Evolutionary conservation across 2,329 filamentous ascomycete genomes (phyloP).

Genomic region (Phyllosticta citriasiana): DNA sequence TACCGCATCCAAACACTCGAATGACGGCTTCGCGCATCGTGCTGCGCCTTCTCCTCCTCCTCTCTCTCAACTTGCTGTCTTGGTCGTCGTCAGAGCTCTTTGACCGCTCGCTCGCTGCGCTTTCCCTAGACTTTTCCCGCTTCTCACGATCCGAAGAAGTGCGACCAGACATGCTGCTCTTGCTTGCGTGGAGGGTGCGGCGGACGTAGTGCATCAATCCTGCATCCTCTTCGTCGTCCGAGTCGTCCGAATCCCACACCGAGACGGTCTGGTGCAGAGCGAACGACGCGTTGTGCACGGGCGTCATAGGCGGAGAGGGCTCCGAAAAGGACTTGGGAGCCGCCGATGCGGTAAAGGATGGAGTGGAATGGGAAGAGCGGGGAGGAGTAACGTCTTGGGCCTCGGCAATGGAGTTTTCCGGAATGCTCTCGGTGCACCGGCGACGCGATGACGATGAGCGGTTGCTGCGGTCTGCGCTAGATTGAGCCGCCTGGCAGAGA

Average conservation of each 20-base stretch:
- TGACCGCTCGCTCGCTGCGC: not conserved
- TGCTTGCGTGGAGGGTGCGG: slow-evolving; percentile 4
- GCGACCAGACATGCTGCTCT: slow-evolving; percentile 2
- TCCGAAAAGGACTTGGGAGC: not conserved
- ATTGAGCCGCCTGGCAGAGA: not conserved
- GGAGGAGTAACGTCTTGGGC: not conserved
- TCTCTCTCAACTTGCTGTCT: not conserved
- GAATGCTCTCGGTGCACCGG: not conserved
- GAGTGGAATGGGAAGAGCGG: not conserved
- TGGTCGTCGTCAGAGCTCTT: not conserved
- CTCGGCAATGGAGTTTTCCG: not conserved
- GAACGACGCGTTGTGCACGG: not conserved
- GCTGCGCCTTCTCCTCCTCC: not conserved
- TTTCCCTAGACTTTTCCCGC: not conserved
- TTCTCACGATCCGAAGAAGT: not conserved
- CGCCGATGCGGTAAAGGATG: not conserved
- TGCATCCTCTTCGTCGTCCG: slow-evolving; percentile 2
- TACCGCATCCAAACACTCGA: slow-evolving; percentile 3
- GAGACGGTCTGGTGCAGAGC: slow-evolving; percentile 5
- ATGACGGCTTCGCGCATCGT: slow-evolving; percentile 6
- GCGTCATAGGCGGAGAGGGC: slow-evolving; percentile 1
- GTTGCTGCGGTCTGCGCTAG: not conserved
- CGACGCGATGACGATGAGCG: not conserved
- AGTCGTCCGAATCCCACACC: slow-evolving; percentile 7
- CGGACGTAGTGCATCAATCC: slow-evolving; percentile 3